Percentiles rank a stretch among this genome's conserved stretches.
These are phyloP conservation scores for Trifolium repens DNA, from an alignment of 306 rosid genomes.

Conservation along the genomic window DNA sequence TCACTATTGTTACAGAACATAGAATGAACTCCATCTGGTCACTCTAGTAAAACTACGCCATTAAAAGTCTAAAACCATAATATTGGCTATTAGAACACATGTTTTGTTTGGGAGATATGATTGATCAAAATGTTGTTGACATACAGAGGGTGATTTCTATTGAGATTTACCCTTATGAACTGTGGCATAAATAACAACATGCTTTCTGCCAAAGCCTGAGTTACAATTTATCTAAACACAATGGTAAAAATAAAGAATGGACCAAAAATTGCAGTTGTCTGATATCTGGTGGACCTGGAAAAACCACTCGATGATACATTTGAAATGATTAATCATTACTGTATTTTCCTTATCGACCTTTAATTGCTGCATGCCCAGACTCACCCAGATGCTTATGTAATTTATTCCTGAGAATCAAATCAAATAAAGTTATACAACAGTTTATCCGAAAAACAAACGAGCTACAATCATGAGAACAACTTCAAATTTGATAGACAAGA, in stretches of 20 bases:
- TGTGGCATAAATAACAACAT: constrained; percentile 19
- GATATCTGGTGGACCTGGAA: constrained; percentile 1
- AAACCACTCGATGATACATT: background rate
- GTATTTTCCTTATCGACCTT: constrained; percentile 51
- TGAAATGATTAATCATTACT: constrained; percentile 8
- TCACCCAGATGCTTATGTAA: constrained; percentile 81
- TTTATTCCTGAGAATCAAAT: constrained; percentile 65
- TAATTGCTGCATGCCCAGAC: constrained; percentile 77
- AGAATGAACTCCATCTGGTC: background rate
- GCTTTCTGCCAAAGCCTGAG: constrained; percentile 26
- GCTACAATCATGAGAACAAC: background rate
- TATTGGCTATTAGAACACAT: background rate
- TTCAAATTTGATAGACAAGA: background rate
- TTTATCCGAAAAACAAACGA: background rate
- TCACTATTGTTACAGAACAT: background rate
- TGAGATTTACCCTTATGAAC: constrained; percentile 16
- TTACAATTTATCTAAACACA: constrained; percentile 25
- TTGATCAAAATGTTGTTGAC: constrained; percentile 17
- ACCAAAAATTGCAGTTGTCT: constrained; percentile 30
- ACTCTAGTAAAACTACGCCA: background rate
- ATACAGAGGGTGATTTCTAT: constrained; percentile 6
- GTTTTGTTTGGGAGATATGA: background rate
- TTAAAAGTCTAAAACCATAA: background rate
- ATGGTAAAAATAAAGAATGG: constrained; percentile 48
- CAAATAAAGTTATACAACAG: constrained; percentile 18